Evolutionary conservation across 2,329 filamentous ascomycete species (phyloP), one percentile per base, ranked within the genome.

Genomic region (Phyllosticta paracitricarpa): DNA sequence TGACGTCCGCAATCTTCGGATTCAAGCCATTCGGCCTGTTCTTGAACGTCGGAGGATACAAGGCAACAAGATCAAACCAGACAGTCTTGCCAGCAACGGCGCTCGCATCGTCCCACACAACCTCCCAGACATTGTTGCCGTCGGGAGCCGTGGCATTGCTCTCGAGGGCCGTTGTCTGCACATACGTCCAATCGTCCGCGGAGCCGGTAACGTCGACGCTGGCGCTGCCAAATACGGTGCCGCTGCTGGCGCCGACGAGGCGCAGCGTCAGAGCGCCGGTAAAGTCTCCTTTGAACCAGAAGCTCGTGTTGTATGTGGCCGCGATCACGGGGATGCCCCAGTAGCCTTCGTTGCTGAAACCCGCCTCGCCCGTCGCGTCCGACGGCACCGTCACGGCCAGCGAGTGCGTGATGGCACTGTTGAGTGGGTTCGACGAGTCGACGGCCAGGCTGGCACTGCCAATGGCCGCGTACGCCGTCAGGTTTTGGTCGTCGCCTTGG

Each of bases 381-480:
- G 53, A 57, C 4, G 61, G 57, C 4, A 59, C 57, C 3, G 57
- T 25, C 6, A 64, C 60, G 17, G 61, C 58, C 9, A 64, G 22
- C 9, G 63, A 64, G 54, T 56, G 40, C 17, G 61, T 57, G 12
- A 64, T 51, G 7, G 63, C 63, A 1, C 25, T 24, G 2, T 57
- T 56, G 10, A 64, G 30, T 5, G 61, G 61, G 12, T 51, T 57
- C 28, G 33, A 12, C 2, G 48, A 53, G 40, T 61, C 55, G 22
- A 62, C 54, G 10, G 69, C 64, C 4, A 75, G 58, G 0, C 60
- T 64, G 6, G 69, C 69, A n/a, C 63, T 65, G 2, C 68, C 68
- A 2, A 73, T 66, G 17, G 68, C 63, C n/a, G 62, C 63, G 68
- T 70, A 75, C 1, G 69, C 71, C 26, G 70, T 71, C 6, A 65